Evolutionary conservation across 2,329 filamentous ascomycete genomes (phyloP).

Genomic region (Alternaria sp.): DNA sequence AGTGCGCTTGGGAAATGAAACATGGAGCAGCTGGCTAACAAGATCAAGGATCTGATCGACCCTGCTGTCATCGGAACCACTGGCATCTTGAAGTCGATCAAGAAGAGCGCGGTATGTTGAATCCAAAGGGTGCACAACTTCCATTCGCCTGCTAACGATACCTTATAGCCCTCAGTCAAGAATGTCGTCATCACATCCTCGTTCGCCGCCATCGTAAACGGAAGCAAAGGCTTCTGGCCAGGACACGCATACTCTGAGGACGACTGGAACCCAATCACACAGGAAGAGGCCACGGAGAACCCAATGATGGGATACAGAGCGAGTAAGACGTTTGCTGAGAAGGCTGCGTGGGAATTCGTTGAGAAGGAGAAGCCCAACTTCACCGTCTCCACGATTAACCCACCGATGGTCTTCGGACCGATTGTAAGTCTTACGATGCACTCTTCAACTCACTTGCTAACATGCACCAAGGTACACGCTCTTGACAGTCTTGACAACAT

Average conservation of each 20-base stretch:
- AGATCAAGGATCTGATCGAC: constrained; percentile 57
- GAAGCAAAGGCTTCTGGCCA: constrained; percentile 58
- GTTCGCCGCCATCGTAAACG: constrained; percentile 69
- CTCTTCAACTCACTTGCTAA: constrained; percentile 8
- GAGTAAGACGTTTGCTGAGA: constrained; percentile 68
- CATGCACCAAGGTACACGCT: constrained; percentile 54
- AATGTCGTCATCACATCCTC: constrained; percentile 74
- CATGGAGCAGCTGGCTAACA: constrained; percentile 1
- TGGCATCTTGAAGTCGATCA: constrained; percentile 67
- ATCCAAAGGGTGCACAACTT: background rate
- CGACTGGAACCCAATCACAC: constrained; percentile 65
- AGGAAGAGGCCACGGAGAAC: constrained; percentile 56
- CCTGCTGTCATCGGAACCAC: constrained; percentile 69
- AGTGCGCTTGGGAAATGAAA: constrained; percentile 14
- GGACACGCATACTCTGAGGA: constrained; percentile 59
- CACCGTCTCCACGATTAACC: constrained; percentile 56
- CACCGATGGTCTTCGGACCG: constrained; percentile 59
- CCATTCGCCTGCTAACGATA: background rate
- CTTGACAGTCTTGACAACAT: constrained; percentile 67
- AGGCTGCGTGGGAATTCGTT: constrained; percentile 60
- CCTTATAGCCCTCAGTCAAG: constrained; percentile 64
- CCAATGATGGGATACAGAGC: constrained; percentile 56
- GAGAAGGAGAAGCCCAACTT: constrained; percentile 60
- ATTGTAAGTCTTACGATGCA: constrained; percentile 45
- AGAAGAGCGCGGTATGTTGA: constrained; percentile 2